phyloP scores from a whole-genome alignment of 1,284 basidiomycete genomes.

The Boletus smithii region DNA sequence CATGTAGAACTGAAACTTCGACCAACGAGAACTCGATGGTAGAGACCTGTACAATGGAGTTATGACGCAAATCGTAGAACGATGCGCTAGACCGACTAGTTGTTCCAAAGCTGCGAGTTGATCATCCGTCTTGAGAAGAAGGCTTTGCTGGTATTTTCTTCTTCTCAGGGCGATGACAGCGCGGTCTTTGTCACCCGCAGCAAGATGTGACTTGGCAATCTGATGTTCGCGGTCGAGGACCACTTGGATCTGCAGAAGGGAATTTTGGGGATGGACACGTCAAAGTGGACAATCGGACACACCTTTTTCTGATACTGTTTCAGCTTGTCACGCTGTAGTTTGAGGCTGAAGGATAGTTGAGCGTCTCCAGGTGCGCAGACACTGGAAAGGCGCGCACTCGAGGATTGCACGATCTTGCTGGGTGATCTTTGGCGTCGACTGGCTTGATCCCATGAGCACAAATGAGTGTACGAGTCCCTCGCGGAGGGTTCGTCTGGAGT shows the following conservation, averaged over 20 bases:
- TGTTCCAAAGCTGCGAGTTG: constrained; percentile 91
- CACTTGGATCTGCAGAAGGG: constrained; percentile 68
- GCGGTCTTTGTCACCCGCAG: constrained; percentile 79
- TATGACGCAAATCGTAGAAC: background rate
- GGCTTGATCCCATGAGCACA: constrained; percentile 60
- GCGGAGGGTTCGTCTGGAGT: no score
- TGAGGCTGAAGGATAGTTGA: constrained; percentile 56
- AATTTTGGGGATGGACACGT: constrained; percentile 1
- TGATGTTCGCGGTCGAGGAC: constrained; percentile 86
- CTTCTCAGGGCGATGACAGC: constrained; percentile 84
- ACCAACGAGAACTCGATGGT: constrained; percentile 96
- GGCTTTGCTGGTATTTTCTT: constrained; percentile 90
- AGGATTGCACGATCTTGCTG: constrained; percentile 90
- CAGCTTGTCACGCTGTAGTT: constrained; percentile 93
- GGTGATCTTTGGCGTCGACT: constrained; percentile 87
- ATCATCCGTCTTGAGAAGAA: constrained; percentile 84
- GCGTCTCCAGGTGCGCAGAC: constrained; percentile 15
- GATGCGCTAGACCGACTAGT: constrained; percentile 55
- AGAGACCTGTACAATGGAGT: constrained; percentile 60
- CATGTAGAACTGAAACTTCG: constrained; percentile 89
- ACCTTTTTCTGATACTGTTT: constrained; percentile 95
- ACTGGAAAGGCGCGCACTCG: constrained; percentile 60
- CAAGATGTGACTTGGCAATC: constrained; percentile 83
- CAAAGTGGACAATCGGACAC: constrained; percentile 18
- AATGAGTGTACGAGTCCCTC: constrained; percentile 4